These are phyloP conservation scores for Sicyos baderoa DNA, from an alignment of 306 rosid species.

Conservation along the genomic window DNA sequence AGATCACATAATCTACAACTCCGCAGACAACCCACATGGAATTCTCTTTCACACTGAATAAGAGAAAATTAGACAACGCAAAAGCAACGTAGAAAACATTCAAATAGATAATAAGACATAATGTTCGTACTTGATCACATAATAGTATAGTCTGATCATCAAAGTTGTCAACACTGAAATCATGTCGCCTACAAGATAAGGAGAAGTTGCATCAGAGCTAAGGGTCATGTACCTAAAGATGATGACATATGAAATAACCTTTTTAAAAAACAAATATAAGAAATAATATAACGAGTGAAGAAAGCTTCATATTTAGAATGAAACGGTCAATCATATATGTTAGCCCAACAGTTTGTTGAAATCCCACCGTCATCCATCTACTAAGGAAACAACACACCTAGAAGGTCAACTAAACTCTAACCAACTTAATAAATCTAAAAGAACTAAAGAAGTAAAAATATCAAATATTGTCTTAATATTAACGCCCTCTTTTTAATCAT, in stretches of 20 bases:
- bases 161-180: slow-evolving; percentile 80
- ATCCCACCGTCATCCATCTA: neutral
- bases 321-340: neutral
- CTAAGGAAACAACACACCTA: neutral
- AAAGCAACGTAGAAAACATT: neutral
- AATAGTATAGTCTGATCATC: slow-evolving; percentile 89
- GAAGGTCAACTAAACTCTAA: neutral
- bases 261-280: neutral
- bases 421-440: neutral
- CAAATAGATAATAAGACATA: neutral
- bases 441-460: neutral
- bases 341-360: neutral
- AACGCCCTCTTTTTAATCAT: too few species aligned
- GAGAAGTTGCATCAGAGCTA: neutral
- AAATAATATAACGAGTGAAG: neutral
- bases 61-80: slow-evolving; percentile 16
- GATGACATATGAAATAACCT: neutral
- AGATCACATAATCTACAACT: slow-evolving; percentile 69
- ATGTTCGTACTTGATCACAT: slow-evolving; percentile 80
- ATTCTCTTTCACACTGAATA: slow-evolving; percentile 95
- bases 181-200: slow-evolving; percentile 49
- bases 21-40: slow-evolving; percentile 92
- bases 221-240: neutral
- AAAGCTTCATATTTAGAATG: neutral
- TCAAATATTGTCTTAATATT: neutral